Percentiles rank a stretch among this genome's conserved stretches.
Conservation (phyloP, 2,329 filamentous ascomycete genomes). For the Verticillium isaacii region DNA sequence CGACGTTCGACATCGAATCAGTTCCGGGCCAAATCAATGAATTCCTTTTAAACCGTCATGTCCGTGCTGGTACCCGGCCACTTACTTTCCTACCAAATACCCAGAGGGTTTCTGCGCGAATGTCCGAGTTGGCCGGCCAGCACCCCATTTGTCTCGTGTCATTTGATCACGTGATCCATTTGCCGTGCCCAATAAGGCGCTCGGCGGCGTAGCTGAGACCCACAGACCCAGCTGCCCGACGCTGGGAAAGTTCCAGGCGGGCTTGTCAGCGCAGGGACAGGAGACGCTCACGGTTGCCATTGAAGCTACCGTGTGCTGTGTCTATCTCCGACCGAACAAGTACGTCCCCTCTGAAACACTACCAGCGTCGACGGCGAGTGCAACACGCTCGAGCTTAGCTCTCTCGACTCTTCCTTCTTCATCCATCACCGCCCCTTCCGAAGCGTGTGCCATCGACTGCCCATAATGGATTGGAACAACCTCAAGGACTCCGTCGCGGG, state of each 20-base stretch:
- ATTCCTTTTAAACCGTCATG: no score
- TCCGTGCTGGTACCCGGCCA: no score
- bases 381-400: not conserved
- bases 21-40: no score
- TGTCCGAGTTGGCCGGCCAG: no score
- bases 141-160: no score
- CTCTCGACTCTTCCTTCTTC: not conserved
- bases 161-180: not conserved
- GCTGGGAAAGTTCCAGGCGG: not conserved
- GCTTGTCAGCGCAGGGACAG: not conserved
- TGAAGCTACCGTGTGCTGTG: not conserved
- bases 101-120: no score
- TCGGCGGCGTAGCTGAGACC: not conserved
- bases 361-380: not conserved
- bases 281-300: not conserved
- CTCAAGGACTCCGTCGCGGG: constrained; percentile 86
- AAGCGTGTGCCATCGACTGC: not conserved
- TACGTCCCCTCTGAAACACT: not conserved
- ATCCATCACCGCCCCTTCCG: not conserved
- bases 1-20: no score
- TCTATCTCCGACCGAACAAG: not conserved
- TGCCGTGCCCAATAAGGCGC: not conserved
- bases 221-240: not conserved
- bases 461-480: constrained; percentile 77
- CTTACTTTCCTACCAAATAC: no score